Evolutionary conservation across 225 moss, liverwort and hornwort genomes (phyloP).

Genomic region (Polytrichum commune): DNA sequence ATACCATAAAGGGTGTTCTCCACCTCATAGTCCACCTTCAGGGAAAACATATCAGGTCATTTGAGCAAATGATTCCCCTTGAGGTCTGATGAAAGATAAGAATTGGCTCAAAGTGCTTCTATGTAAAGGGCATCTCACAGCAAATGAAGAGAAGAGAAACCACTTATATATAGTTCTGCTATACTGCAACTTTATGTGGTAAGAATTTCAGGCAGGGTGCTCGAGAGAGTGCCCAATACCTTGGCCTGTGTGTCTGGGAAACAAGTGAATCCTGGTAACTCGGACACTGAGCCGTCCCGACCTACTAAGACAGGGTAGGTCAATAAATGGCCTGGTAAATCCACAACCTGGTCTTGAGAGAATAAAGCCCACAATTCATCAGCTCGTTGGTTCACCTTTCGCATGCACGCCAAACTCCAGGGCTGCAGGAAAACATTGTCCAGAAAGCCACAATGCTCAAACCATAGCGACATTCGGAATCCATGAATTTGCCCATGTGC

Average conservation of each 20-base stretch:
- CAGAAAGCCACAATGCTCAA: slow-evolving; percentile 69
- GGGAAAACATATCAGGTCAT: no score
- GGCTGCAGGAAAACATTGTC: slow-evolving; percentile 66
- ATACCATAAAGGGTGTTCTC: no score
- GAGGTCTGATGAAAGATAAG: no score
- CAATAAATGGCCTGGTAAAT: slow-evolving; percentile 77
- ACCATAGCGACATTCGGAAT: slow-evolving; percentile 88
- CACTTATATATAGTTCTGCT: no score
- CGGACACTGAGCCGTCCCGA: slow-evolving; percentile 54
- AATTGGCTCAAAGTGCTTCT: no score
- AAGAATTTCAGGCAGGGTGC: slow-evolving; percentile 46
- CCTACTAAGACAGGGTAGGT: slow-evolving; percentile 61
- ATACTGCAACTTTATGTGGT: slow-evolving; percentile 25
- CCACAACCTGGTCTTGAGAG: slow-evolving; percentile 55
- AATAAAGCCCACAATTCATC: slow-evolving; percentile 64
- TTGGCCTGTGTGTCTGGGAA: slow-evolving; percentile 79
- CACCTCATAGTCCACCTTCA: no score
- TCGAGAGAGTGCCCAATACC: slow-evolving; percentile 40
- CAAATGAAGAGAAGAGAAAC: no score
- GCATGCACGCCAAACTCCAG: slow-evolving; percentile 50
- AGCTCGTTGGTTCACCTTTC: slow-evolving; percentile 47
- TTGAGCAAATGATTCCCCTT: no score
- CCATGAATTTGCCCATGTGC: slow-evolving; percentile 72
- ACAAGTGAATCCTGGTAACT: slow-evolving; percentile 28
- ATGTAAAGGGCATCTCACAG: no score